Evolutionary conservation across 2,329 filamentous ascomycete genomes (phyloP), one percentile per base, ranked within the genome.

Genomic region (Microthyrium microscopicum): DNA sequence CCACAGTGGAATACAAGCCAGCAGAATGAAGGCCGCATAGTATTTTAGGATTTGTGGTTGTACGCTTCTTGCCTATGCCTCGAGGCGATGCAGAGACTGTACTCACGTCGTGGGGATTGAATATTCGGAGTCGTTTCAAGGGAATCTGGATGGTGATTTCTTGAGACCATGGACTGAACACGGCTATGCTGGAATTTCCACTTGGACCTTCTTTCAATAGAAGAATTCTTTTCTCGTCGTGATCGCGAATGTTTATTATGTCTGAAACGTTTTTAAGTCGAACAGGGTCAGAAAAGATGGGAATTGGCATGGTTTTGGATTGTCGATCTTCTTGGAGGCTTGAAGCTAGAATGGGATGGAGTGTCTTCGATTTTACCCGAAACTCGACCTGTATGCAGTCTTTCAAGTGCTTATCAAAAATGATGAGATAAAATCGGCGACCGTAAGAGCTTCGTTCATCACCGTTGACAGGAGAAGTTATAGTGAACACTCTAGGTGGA

Each of bases 381-480:
- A 56, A 43, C 29, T 56, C 53, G 28, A 50, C 49, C 27, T 56
- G 51, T 2, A 57, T 36, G 3, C 52, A 52, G 22, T 47, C 40
- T 26, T 42, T 40, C 17, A 51, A 39, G 16, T 52, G 47, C 8
- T 45, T 38, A 35, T 55, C 49, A 17, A 49, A 43, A 30, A 57
- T 51, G 38, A 56, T 54, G 11, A 57, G 25, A 36, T 49, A 54
- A 9, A 55, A 37, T 7, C 37, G 34, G 12, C 20, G 24, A 9
- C 25, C 24, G 6, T 27, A 20, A 13, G 28, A 18, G 11, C 26
- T 15, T n/a, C 16, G 13, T 13, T 34, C 35, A 5, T 5, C 18
- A 22, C 20, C n/a, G 17, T 19, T 34, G 13, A 11, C 26, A 4
- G 21, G 31, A 31, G 38, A 31, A 11, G 26, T 24, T 8, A 36